Percentiles rank a stretch among this genome's conserved stretches.
Conservation (phyloP, 1,284 basidiomycete species). For the Fomitiporia mediterranea region DNA sequence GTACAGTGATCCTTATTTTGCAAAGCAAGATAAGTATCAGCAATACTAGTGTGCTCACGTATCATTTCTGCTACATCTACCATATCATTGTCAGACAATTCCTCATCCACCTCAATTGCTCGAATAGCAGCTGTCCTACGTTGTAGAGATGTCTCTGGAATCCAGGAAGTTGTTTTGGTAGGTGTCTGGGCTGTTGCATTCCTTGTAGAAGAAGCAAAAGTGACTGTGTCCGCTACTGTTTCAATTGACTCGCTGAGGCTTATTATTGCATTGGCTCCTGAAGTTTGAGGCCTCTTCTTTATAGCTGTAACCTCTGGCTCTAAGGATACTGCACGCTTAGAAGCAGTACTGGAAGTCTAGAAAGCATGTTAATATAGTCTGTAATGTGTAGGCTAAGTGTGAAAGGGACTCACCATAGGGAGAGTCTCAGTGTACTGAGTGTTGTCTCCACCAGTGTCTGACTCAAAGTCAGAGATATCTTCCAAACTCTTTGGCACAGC, state of each 20-base stretch:
- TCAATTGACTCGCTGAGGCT: background rate
- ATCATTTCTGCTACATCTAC: constrained; percentile 23
- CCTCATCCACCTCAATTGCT: constrained; percentile 18
- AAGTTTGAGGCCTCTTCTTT: background rate
- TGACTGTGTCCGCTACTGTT: constrained; percentile 2
- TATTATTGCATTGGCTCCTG: background rate
- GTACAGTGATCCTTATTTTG: constrained; percentile 1
- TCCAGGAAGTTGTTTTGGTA: background rate
- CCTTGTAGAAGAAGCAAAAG: too few species aligned
- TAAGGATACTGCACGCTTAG: too few species aligned
- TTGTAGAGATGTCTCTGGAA: constrained; percentile 3
- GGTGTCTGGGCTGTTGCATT: background rate
- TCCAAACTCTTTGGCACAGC: too few species aligned
- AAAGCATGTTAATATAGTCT: too few species aligned
- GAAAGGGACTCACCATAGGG: too few species aligned
- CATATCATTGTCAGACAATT: constrained; percentile 17
- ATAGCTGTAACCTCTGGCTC: background rate
- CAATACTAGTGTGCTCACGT: constrained; percentile 23
- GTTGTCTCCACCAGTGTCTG: too few species aligned
- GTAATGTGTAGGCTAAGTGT: too few species aligned
- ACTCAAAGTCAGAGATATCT: too few species aligned
- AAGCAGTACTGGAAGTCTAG: too few species aligned
- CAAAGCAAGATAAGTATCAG: constrained; percentile 28
- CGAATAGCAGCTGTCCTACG: constrained; percentile 15
- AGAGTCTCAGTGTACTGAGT: too few species aligned